Conservation (phyloP, 352 stramenopile species). For the Pythium sukuiense region DNA sequence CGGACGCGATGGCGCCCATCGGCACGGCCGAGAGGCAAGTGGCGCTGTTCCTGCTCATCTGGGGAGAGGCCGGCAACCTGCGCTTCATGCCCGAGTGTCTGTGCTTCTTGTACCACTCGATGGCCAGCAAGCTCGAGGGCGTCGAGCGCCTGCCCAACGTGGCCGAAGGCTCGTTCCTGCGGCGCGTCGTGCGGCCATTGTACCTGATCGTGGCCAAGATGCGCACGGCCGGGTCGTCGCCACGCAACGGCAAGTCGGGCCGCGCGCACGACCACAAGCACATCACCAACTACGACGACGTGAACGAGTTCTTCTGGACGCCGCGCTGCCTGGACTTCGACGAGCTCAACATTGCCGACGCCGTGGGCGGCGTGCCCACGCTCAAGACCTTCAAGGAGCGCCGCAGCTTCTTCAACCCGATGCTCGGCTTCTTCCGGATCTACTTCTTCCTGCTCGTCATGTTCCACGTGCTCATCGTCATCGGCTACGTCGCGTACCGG, state of each 20-base stretch:
- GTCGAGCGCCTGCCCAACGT: constrained; percentile 59
- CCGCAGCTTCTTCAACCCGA: constrained; percentile 76
- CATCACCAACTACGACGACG: constrained; percentile 89
- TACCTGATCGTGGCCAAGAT: constrained; percentile 83
- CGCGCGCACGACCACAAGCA: constrained; percentile 75
- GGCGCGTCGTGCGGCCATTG: constrained; percentile 67
- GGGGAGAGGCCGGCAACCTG: constrained; percentile 82
- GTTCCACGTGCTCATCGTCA: constrained; percentile 74
- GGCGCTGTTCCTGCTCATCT: constrained; percentile 85
- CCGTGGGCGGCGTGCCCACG: constrained; percentile 57
- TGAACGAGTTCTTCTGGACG: constrained; percentile 91
- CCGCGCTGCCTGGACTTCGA: constrained; percentile 78
- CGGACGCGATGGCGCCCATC: constrained; percentile 31
- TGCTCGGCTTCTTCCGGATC: constrained; percentile 85
- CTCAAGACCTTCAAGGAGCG: constrained; percentile 88
- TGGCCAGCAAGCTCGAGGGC: constrained; percentile 69
- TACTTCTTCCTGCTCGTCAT: constrained; percentile 87
- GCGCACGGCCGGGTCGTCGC: constrained; percentile 32
- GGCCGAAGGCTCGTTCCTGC: constrained; percentile 71
- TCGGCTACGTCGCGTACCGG: constrained; percentile 79
- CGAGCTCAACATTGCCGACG: constrained; percentile 76
- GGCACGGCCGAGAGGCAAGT: constrained; percentile 56
- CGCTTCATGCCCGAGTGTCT: constrained; percentile 90
- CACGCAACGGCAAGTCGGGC: constrained; percentile 17
- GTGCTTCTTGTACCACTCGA: constrained; percentile 87